A percentile compares a stretch with the other conserved stretches of the same genome.
phyloP scores from a whole-genome alignment of 2,329 filamentous ascomycete genomes.

The Colletotrichum acutatum region DNA sequence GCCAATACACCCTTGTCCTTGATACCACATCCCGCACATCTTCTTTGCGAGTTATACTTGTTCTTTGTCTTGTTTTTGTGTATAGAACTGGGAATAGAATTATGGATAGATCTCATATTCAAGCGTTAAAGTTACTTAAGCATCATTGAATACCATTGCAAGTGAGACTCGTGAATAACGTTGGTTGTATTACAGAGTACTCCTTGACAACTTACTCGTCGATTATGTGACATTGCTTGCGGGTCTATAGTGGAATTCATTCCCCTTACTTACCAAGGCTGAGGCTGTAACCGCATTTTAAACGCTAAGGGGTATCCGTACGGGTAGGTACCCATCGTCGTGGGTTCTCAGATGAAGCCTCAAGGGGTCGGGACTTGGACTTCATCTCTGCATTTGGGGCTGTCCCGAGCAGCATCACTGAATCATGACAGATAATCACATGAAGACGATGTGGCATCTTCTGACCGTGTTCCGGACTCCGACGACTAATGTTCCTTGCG shows the following conservation, averaged over 20 bases:
- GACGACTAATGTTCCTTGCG: neutral
- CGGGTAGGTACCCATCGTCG: neutral
- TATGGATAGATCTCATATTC: slow-evolving; percentile 4
- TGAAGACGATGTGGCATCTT: neutral
- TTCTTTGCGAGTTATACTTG: slow-evolving; percentile 24
- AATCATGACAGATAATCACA: neutral
- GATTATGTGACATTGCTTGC: neutral
- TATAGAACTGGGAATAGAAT: slow-evolving; percentile 4
- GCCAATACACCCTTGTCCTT: slow-evolving; percentile 20
- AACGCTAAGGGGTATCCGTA: neutral
- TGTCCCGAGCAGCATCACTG: no score
- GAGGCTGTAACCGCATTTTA: no score
- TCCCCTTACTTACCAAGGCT: neutral
- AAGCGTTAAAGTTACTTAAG: neutral
- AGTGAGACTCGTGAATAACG: neutral
- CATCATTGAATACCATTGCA: no score
- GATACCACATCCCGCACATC: slow-evolving; percentile 19
- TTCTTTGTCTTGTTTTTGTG: slow-evolving; percentile 2
- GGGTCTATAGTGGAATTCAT: neutral
- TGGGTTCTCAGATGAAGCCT: no score
- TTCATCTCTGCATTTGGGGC: neutral
- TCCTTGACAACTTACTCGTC: neutral
- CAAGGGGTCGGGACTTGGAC: neutral
- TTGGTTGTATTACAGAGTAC: no score
- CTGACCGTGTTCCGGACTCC: neutral